Evolutionary conservation across 2,329 filamentous ascomycete genomes (phyloP).

Genomic region (Cladosporium sp.): DNA sequence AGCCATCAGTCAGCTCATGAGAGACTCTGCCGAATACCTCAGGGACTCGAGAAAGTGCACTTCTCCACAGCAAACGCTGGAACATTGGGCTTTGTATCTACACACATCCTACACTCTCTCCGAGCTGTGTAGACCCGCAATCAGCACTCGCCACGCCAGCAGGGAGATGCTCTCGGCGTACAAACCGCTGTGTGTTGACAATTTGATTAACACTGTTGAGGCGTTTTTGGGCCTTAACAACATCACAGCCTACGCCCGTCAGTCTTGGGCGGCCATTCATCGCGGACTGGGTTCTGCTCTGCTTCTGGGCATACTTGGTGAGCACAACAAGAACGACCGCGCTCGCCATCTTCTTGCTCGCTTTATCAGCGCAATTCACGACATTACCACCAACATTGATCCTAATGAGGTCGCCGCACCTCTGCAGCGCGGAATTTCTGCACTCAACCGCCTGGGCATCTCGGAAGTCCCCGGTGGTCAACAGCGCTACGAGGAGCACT

Average conservation of each 20-base stretch:
- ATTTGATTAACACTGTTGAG: slow-evolving; percentile 57
- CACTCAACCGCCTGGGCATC: slow-evolving; percentile 45
- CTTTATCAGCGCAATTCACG: slow-evolving; percentile 48
- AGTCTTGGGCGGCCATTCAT: slow-evolving; percentile 39
- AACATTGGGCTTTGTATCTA: slow-evolving; percentile 61
- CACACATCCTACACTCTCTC: slow-evolving; percentile 64
- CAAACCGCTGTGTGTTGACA: slow-evolving; percentile 54
- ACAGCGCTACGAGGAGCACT: slow-evolving; percentile 11
- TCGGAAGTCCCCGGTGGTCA: slow-evolving; percentile 11
- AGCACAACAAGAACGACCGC: slow-evolving; percentile 49
- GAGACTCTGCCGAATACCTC: slow-evolving; percentile 58
- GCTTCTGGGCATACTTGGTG: slow-evolving; percentile 42
- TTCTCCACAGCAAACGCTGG: slow-evolving; percentile 55
- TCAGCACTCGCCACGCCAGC: slow-evolving; percentile 52
- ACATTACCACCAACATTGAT: slow-evolving; percentile 49
- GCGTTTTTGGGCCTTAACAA: slow-evolving; percentile 61
- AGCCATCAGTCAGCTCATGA: slow-evolving; percentile 57
- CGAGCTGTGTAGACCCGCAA: slow-evolving; percentile 61
- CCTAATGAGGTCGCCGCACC: slow-evolving; percentile 50
- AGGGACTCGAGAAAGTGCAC: slow-evolving; percentile 54
- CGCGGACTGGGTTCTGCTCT: slow-evolving; percentile 44
- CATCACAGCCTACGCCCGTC: slow-evolving; percentile 44
- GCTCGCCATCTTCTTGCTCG: slow-evolving; percentile 48
- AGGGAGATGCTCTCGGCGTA: slow-evolving; percentile 49
- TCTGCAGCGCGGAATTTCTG: slow-evolving; percentile 48